Base-by-base conservation (phyloP, 208 protist genomes). In the Tritrichomonas musculus region DNA sequence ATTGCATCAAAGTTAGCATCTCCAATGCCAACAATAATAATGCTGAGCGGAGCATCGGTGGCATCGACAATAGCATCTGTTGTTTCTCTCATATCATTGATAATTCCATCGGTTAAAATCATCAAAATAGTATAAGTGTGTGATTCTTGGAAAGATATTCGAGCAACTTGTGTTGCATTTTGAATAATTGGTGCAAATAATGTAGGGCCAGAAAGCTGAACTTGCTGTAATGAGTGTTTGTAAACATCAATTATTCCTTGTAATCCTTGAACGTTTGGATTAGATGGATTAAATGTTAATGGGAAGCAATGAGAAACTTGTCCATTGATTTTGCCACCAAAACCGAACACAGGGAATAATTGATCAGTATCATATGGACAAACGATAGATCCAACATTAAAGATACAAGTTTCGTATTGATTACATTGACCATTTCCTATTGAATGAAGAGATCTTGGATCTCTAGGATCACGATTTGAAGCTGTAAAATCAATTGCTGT, bases 401-500 rank as follows among this genome's bases (percentile, higher is more conserved):
- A 50, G 27, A 93, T 94, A 36, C 55, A 72, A 66, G 88, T 92
- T 41, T 92, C 65, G 27, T 94, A 94, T 47, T 94, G 80, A n/a
- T 92, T 94, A 14, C 44, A 14, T 44, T 20, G 0, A n/a, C 25
- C 25, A 27, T 88, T 53, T 3, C 27, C n/a, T 11, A 92, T 72
- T 30, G 36, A 92, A 33, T 92, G 88, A 5, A 92, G 44, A 47
- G 88, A 92, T 20, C 33, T 22, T 53, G 88, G 39, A 69, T 92
- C 55, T 22, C 41, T 14, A 50, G 50, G 88, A 93, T 93, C 66
- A 53, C 94, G n/a, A 44, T 95, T 95, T 33, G 93, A 94, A 27
- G 93, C 94, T 36, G 94, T 95, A 53, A 94, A 95, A 41, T 95
- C 94, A 64, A 95, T 95, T 4, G 94, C 94, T 53, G 94, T 92